Percentiles rank a stretch among this genome's conserved stretches.
Conservation (phyloP, 2,329 filamentous ascomycete species). For the Pseudopithomyces chartarum region DNA sequence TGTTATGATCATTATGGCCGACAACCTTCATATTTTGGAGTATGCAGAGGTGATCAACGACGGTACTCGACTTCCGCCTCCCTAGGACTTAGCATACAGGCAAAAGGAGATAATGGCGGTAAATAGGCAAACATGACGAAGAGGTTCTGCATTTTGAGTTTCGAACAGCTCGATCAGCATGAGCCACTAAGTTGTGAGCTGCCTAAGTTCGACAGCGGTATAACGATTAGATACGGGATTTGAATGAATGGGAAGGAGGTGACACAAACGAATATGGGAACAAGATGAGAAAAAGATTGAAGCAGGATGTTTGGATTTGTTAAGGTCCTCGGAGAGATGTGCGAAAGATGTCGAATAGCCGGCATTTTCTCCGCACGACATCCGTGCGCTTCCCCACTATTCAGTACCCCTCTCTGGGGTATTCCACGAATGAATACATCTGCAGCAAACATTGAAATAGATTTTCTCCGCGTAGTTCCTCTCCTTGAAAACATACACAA, state of each 20-base stretch:
- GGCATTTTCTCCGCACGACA: background rate
- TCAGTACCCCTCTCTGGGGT: background rate
- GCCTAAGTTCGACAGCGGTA: too few species aligned
- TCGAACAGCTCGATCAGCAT: too few species aligned
- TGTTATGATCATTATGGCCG: background rate
- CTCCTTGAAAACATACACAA: background rate
- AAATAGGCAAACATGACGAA: too few species aligned
- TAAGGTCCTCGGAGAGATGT: constrained; percentile 36
- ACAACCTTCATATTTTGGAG: too few species aligned
- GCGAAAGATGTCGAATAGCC: background rate
- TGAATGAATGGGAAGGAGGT: background rate
- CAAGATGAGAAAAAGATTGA: background rate
- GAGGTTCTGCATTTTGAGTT: too few species aligned
- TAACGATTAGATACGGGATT: too few species aligned
- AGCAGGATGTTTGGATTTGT: background rate
- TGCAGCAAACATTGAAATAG: background rate
- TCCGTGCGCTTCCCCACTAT: constrained; percentile 5
- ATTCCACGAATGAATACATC: background rate
- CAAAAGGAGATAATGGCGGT: too few species aligned
- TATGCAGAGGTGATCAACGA: too few species aligned
- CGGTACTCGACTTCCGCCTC: too few species aligned
- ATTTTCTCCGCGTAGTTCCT: background rate
- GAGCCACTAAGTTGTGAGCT: too few species aligned
- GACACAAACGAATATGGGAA: background rate
- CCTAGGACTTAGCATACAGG: too few species aligned